Evolutionary conservation across 129 eudicot genomes (phyloP).

Genomic region (Calendula officinalis): DNA sequence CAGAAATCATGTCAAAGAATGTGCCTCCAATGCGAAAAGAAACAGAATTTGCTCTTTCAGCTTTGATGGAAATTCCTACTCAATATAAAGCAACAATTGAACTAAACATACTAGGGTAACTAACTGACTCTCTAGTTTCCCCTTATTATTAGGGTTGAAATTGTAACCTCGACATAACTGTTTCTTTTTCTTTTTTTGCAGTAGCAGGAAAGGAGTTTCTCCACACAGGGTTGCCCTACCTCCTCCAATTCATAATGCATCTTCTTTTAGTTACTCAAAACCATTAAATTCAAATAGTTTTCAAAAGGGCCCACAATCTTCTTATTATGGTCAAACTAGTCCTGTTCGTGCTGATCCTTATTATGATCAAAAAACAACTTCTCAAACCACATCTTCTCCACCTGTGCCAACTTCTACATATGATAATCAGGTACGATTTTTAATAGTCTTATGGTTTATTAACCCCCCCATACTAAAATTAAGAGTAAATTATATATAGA

Average conservation of each 20-base stretch:
- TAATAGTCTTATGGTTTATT: not conserved
- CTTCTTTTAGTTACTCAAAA: slow-evolving; percentile 50
- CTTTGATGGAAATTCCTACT: slow-evolving; percentile 95
- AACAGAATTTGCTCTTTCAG: slow-evolving; percentile 93
- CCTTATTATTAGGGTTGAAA: not conserved
- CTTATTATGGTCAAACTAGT: slow-evolving; percentile 42
- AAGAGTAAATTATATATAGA: not conserved
- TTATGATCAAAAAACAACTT: slow-evolving; percentile 8
- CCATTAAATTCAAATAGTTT: slow-evolving; percentile 49
- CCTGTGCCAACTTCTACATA: slow-evolving; percentile 60
- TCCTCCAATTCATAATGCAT: slow-evolving; percentile 55
- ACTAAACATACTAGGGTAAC: slow-evolving; percentile 83
- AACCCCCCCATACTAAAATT: not conserved
- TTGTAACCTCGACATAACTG: not conserved
- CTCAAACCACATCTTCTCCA: slow-evolving; percentile 34
- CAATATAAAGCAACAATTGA: slow-evolving; percentile 96
- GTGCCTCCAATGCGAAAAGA: slow-evolving; percentile 71
- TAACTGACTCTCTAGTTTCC: not conserved
- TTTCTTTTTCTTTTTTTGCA: slow-evolving; percentile 21
- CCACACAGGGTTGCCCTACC: slow-evolving; percentile 79
- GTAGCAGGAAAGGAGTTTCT: slow-evolving; percentile 58
- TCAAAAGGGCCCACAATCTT: slow-evolving; percentile 53
- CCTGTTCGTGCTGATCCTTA: slow-evolving; percentile 31
- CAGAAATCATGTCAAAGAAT: slow-evolving; percentile 86
- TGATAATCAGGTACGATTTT: slow-evolving; percentile 61